phyloP scores from a whole-genome alignment of 1,284 basidiomycete species.

The Pascua guehoae region DNA sequence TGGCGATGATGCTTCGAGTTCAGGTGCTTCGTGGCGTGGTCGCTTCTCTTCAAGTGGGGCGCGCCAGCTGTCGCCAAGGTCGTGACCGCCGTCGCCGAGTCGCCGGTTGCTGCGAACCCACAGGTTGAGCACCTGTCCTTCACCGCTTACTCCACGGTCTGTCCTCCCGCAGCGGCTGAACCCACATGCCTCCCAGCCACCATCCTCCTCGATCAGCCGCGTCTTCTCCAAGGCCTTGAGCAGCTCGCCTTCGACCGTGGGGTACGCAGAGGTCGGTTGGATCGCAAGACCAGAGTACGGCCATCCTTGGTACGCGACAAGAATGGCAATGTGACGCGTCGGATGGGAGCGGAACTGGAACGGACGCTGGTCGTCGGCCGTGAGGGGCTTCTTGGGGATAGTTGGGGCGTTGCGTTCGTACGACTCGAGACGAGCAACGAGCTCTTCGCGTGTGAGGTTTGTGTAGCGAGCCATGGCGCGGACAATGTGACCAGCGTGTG shows the following conservation, averaged over 20 bases:
- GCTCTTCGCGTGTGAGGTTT: slow-evolving; percentile 54
- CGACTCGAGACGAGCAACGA: slow-evolving; percentile 60
- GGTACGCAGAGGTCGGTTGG: slow-evolving; percentile 62
- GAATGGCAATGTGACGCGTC: slow-evolving; percentile 82
- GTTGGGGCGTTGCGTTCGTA: slow-evolving; percentile 50
- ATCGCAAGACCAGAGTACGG: slow-evolving; percentile 86
- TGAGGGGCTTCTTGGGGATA: slow-evolving; percentile 9
- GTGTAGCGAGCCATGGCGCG: slow-evolving; percentile 25
- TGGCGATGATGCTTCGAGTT: too few relatives aligned
- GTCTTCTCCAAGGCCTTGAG: slow-evolving; percentile 76
- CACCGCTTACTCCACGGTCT: slow-evolving; percentile 89
- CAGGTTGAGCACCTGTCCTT: slow-evolving; percentile 88
- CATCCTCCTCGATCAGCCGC: slow-evolving; percentile 66
- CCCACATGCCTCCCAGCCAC: slow-evolving; percentile 76
- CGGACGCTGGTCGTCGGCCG: slow-evolving; percentile 12
- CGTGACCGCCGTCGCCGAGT: slow-evolving; percentile 29
- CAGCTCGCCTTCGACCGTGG: slow-evolving; percentile 86
- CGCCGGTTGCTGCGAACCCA: slow-evolving; percentile 67
- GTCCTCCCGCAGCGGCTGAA: slow-evolving; percentile 92
- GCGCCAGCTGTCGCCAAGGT: slow-evolving; percentile 28
- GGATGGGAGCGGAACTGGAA: slow-evolving; percentile 64
- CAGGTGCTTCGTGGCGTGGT: not conserved
- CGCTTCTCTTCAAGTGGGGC: slow-evolving; percentile 7
- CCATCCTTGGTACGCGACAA: slow-evolving; percentile 88
- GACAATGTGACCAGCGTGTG: not conserved